phyloP scores from a whole-genome alignment of 768 basidiomycete genomes.

The Glaciozyma martinii region DNA sequence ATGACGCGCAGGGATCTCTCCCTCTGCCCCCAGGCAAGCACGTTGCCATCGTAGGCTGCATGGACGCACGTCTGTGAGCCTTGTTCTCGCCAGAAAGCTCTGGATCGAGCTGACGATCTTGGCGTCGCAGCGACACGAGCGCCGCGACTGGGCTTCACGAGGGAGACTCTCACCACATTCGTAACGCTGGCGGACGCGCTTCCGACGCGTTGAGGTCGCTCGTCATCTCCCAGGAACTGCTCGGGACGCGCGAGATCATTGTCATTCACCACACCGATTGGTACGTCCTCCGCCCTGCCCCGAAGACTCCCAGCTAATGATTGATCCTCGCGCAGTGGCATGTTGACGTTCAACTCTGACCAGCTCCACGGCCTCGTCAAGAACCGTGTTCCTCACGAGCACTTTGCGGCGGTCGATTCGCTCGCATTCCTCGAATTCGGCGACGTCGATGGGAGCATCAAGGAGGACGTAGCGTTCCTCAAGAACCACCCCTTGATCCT shows the following conservation, averaged over 20 bases:
- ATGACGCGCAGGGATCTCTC: background rate
- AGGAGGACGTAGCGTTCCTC: conserved; percentile 40
- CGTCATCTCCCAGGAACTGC: conserved; percentile 62
- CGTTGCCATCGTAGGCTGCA: background rate
- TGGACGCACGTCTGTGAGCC: conserved; percentile 1
- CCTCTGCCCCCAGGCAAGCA: background rate
- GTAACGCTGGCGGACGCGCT: conserved; percentile 3
- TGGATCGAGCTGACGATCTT: background rate
- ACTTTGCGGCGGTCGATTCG: conserved; percentile 44
- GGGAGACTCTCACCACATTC: background rate
- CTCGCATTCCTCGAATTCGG: conserved; percentile 40
- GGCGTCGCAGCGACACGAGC: background rate
- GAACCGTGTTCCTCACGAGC: conserved; percentile 39
- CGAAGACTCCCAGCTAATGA: background rate
- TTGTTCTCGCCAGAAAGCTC: background rate
- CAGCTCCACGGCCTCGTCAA: conserved; percentile 50
- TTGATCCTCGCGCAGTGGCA: conserved; percentile 47
- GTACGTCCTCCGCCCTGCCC: background rate
- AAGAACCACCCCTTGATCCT: background rate
- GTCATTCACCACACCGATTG: conserved; percentile 51
- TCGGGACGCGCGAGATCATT: conserved; percentile 60
- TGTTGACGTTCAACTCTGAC: conserved; percentile 52
- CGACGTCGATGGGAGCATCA: conserved; percentile 32
- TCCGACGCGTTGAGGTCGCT: conserved; percentile 56
- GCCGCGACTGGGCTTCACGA: background rate